Evolutionary conservation across 139 green algal species (phyloP).

Genomic region (Chlorella sorokiniana): DNA sequence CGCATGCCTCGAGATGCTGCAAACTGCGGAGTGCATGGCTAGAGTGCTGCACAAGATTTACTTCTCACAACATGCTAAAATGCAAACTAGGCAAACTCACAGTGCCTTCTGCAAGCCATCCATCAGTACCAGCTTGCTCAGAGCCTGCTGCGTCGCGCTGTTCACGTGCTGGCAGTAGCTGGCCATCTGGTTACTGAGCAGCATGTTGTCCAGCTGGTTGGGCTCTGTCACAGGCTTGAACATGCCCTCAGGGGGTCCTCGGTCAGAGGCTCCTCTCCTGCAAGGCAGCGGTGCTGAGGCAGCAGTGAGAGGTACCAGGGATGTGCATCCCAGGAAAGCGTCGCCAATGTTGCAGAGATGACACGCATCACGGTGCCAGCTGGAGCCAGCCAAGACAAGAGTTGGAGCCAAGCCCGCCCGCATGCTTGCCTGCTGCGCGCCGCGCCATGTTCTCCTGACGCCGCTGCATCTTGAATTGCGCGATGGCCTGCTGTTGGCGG

Average conservation of each 20-base stretch:
- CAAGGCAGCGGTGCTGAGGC: neutral
- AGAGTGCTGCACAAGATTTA: neutral
- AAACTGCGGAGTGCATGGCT: no score
- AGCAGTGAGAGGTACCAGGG: neutral
- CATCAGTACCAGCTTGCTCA: slow-evolving; percentile 78
- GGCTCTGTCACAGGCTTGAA: slow-evolving; percentile 93
- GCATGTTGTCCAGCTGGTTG: slow-evolving; percentile 84
- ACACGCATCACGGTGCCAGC: no score
- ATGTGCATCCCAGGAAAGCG: no score
- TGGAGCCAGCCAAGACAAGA: no score
- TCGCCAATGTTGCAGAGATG: no score
- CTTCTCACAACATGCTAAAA: no score
- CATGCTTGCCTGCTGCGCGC: slow-evolving; percentile 69
- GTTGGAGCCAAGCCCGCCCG: no score
- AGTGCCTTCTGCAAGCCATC: slow-evolving; percentile 56
- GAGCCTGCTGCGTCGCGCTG: slow-evolving; percentile 44
- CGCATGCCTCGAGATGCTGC: no score
- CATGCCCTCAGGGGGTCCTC: slow-evolving; percentile 89
- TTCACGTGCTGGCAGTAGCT: slow-evolving; percentile 75
- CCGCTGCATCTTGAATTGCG: slow-evolving; percentile 62
- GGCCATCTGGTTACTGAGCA: slow-evolving; percentile 77
- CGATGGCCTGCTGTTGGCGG: slow-evolving; percentile 52
- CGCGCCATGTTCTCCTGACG: slow-evolving; percentile 88
- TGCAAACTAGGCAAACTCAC: neutral
- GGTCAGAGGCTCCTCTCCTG: slow-evolving; percentile 86